Base-by-base conservation (phyloP, 306 rosid species). In the Begonia masoniana region DNA sequence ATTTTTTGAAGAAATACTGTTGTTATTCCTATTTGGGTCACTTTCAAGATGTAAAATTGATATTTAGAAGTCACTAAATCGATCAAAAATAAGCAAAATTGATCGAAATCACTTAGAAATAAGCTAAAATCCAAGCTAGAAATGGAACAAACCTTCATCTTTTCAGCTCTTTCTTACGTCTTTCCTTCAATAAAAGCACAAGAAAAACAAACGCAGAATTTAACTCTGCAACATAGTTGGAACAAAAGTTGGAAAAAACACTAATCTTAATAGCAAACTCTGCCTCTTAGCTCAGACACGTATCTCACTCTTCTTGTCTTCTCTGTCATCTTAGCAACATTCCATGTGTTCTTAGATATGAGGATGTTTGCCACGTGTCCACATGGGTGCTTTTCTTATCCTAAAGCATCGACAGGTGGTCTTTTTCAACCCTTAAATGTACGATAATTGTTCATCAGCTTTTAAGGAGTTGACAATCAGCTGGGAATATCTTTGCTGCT, bases 81-180 rank as follows among this genome's bases (percentile, higher is more conserved):
- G 49, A 10, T 45, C 5, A n/a, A n/a, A 5, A n/a, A 45, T 45
- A 10, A 45, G 49, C 15, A 10, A n/a, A 45, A 45, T 45, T 45
- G 15, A 45, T n/a, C 13, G 12, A 55, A 51, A 17, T 13, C 13
- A 50, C 41, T 41, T 10, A 6, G 7, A 60, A 59, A 23, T 9
- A 16, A 21, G 24, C 41, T n/a, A 15, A n/a, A 60, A 35, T 4
- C 8, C 26, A 47, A 17, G 39, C 0, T 5, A 51, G 16, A 15
- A 53, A 65, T 12, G 70, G 42, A 52, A 61, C 76, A 49, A 39
- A 76, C 95, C 95, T 82, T 77, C 95, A 77, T 82, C 47, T 68
- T 68, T 54, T 51, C 65, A 71, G 49, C 69, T 21, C 31, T 31
- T 13, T 62, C 45, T 41, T 21, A 3, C 24, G 24, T 21, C 24